phyloP scores from a whole-genome alignment of 2,329 filamentous ascomycete species.

The Bipolaris bicolor region DNA sequence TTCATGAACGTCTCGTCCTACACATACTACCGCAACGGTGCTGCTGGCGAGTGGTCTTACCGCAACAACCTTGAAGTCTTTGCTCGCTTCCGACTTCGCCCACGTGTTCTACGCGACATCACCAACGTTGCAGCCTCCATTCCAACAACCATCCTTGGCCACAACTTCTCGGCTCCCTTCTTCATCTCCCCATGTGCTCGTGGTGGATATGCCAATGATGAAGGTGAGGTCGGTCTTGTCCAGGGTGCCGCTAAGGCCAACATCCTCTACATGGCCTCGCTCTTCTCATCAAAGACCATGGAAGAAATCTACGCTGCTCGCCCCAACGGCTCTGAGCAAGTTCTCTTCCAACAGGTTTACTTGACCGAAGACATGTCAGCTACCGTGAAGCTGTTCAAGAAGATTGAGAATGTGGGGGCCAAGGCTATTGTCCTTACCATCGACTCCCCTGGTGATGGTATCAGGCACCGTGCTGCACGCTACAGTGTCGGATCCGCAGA shows the following conservation, averaged over 20 bases:
- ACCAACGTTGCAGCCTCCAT: slow-evolving; percentile 44
- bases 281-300: slow-evolving; percentile 43
- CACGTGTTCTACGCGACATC: slow-evolving; percentile 60
- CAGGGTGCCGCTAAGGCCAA: slow-evolving; percentile 56
- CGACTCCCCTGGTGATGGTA: slow-evolving; percentile 50
- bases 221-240: slow-evolving; percentile 59
- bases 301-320: slow-evolving; percentile 20
- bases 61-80: slow-evolving; percentile 64
- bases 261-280: slow-evolving; percentile 58
- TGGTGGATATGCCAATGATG: slow-evolving; percentile 52
- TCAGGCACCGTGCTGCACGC: slow-evolving; percentile 45
- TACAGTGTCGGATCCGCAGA: slow-evolving; percentile 43
- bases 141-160: slow-evolving; percentile 59
- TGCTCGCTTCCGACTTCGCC: slow-evolving; percentile 56
- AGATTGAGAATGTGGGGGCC: slow-evolving; percentile 43
- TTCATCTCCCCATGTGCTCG: slow-evolving; percentile 57
- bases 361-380: slow-evolving; percentile 41
- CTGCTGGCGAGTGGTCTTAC: slow-evolving; percentile 62
- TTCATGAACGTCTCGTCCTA: slow-evolving; percentile 57
- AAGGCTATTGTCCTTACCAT: slow-evolving; percentile 52
- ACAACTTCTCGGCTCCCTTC: slow-evolving; percentile 62
- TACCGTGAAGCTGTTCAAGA: slow-evolving; percentile 40
- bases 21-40: slow-evolving; percentile 65
- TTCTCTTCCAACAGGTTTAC: slow-evolving; percentile 53
- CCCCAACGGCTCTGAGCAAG: slow-evolving; percentile 24